Percentiles rank a stretch among this genome's conserved stretches.
phyloP scores from a whole-genome alignment of 352 stramenopile genomes.

The Halophytophthora polymorphica region DNA sequence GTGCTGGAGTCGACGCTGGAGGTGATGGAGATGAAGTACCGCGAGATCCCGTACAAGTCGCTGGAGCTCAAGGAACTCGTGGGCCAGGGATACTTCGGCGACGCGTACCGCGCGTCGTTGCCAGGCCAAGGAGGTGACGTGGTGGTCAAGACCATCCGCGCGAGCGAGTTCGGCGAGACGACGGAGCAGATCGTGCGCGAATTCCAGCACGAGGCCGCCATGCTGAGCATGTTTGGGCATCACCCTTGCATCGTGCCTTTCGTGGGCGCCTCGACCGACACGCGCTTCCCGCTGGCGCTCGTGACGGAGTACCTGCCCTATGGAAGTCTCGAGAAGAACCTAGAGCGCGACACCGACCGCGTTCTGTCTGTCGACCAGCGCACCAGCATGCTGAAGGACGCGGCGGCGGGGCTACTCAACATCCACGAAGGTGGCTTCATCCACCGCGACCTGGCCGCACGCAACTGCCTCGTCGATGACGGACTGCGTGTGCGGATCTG shows the following conservation, averaged over 20 bases:
- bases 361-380: slow-evolving; percentile 37
- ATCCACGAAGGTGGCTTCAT: slow-evolving; percentile 86
- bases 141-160: slow-evolving; percentile 80
- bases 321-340: slow-evolving; percentile 71
- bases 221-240: slow-evolving; percentile 81
- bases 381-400: slow-evolving; percentile 69
- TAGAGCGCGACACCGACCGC: slow-evolving; percentile 31
- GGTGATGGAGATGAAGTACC: slow-evolving; percentile 70
- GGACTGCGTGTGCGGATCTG: slow-evolving; percentile 65
- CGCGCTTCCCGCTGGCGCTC: slow-evolving; percentile 55
- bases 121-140: slow-evolving; percentile 53
- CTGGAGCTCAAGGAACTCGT: slow-evolving; percentile 77
- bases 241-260: slow-evolving; percentile 83
- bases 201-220: slow-evolving; percentile 78
- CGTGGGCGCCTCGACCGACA: slow-evolving; percentile 71
- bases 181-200: slow-evolving; percentile 75
- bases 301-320: slow-evolving; percentile 74
- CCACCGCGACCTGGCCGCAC: slow-evolving; percentile 73
- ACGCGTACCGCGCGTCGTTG: slow-evolving; percentile 62
- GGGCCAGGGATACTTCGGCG: slow-evolving; percentile 73
- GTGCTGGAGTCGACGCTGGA: slow-evolving; percentile 63
- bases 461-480: slow-evolving; percentile 76
- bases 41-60: slow-evolving; percentile 64
- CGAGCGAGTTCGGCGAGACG: slow-evolving; percentile 70
- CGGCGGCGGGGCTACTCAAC: slow-evolving; percentile 69